Evolutionary conservation across 352 stramenopile species (phyloP).

Genomic region (Pythium folliculosum): DNA sequence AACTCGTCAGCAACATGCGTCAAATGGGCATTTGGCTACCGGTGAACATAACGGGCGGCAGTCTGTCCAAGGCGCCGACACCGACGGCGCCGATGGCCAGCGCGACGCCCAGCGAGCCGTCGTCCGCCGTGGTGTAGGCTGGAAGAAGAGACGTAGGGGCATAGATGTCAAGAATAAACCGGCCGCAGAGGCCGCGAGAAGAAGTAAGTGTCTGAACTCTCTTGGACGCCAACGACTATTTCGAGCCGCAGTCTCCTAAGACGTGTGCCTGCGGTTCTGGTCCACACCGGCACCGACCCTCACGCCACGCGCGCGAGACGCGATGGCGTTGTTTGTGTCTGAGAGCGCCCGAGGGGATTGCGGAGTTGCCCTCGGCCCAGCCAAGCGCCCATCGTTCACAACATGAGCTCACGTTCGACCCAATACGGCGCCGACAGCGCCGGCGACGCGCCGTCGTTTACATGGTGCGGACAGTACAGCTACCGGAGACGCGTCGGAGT

Average conservation of each 20-base stretch:
- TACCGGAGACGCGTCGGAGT: not conserved
- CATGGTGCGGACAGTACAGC: slow-evolving; percentile 43
- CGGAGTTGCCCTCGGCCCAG: not conserved
- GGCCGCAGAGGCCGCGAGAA: too few species aligned
- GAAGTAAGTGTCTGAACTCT: too few species aligned
- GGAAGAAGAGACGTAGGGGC: too few species aligned
- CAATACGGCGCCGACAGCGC: slow-evolving; percentile 14
- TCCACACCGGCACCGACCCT: not conserved
- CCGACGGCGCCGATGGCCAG: too few species aligned
- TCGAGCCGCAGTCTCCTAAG: not conserved
- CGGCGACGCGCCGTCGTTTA: slow-evolving; percentile 59
- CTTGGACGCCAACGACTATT: not conserved
- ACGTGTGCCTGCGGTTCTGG: slow-evolving; percentile 5
- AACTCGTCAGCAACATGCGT: slow-evolving; percentile 29
- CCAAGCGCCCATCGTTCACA: not conserved
- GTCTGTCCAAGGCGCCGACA: not conserved
- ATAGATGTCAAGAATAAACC: too few species aligned
- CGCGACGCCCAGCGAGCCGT: too few species aligned
- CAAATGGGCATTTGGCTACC: slow-evolving; percentile 34
- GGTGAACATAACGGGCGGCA: slow-evolving; percentile 2
- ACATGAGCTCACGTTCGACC: slow-evolving; percentile 26
- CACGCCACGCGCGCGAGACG: too few species aligned
- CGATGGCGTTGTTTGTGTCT: not conserved
- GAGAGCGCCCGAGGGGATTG: not conserved
- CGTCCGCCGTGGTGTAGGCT: too few species aligned